Conservation (phyloP, 2,329 filamentous ascomycete genomes). For the Coniosporium tulheliwenetii region DNA sequence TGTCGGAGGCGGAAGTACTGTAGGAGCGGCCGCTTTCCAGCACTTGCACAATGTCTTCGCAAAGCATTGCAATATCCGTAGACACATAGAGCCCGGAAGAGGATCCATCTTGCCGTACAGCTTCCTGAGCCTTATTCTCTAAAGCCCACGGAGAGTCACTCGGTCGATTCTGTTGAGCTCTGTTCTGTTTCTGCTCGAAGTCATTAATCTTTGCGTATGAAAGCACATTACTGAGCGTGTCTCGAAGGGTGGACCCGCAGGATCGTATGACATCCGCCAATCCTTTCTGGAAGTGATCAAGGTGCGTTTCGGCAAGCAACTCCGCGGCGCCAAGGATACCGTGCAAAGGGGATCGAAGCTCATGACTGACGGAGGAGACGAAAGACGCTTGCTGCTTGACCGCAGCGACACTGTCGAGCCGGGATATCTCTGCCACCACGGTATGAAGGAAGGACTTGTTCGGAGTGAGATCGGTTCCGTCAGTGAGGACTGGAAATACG, state of each 20-base stretch:
- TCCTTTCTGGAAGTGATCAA: constrained; percentile 22
- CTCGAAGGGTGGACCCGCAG: constrained; percentile 35
- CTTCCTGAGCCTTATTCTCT: too few species aligned
- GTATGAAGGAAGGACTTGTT: constrained; percentile 5
- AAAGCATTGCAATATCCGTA: constrained; percentile 4
- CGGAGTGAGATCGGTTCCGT: constrained; percentile 5
- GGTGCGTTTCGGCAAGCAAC: constrained; percentile 28
- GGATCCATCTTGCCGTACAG: too few species aligned
- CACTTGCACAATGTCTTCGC: constrained; percentile 3
- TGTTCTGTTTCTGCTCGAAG: constrained; percentile 5
- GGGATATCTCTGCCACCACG: constrained; percentile 6
- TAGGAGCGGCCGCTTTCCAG: constrained; percentile 1
- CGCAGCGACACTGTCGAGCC: constrained; percentile 4
- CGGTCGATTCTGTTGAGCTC: background rate
- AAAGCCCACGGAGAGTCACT: too few species aligned
- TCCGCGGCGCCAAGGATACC: constrained; percentile 34
- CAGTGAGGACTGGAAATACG: constrained; percentile 5
- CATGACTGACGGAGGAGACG: constrained; percentile 35
- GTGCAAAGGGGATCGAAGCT: constrained; percentile 32
- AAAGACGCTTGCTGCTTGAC: constrained; percentile 30
- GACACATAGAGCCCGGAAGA: constrained; percentile 6
- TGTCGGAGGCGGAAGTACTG: background rate
- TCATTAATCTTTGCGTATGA: constrained; percentile 31
- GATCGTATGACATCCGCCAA: constrained; percentile 32
- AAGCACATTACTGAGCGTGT: constrained; percentile 28